phyloP scores from a whole-genome alignment of 2,329 filamentous ascomycete species.

The Trichoderma cornu-damae region DNA sequence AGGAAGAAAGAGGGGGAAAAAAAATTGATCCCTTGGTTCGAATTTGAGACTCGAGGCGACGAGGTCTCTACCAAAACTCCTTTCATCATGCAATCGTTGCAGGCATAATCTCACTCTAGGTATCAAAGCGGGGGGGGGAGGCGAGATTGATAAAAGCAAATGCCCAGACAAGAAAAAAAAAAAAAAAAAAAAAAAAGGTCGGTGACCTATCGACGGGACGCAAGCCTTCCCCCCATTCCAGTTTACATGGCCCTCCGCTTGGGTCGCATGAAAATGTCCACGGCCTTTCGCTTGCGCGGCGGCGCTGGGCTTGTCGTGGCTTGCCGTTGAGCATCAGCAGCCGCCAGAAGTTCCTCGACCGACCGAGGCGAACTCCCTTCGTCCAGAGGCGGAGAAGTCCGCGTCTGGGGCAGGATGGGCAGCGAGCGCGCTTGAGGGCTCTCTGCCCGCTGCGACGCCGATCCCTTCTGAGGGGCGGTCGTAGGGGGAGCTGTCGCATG shows the following conservation, averaged over 20 bases:
- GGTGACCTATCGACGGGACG: not conserved
- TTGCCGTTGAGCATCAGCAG: not conserved
- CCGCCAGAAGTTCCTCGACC: not conserved
- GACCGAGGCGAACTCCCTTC: not conserved
- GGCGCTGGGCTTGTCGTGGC: conserved; percentile 1
- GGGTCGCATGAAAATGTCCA: conserved; percentile 48
- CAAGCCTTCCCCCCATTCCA: not conserved
- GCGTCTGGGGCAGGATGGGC: not conserved
- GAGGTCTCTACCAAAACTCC: conserved; percentile 12
- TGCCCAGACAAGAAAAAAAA: conserved; percentile 6
- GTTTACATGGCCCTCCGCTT: conserved; percentile 36
- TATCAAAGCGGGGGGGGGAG: conserved; percentile 10
- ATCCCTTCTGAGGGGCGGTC: not conserved
- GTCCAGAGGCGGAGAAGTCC: not conserved
- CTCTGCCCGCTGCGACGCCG: not conserved
- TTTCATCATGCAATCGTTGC: conserved; percentile 4
- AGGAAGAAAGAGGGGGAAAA: not conserved
- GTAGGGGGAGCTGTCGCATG: not conserved
- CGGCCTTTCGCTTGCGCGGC: conserved; percentile 41
- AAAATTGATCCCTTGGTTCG: not conserved
- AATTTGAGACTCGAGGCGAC: not conserved
- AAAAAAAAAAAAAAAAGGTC: not conserved
- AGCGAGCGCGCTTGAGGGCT: not conserved
- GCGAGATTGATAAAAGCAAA: not conserved
- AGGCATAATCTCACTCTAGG: not conserved